Conservation (phyloP, 495 filamentous ascomycete genomes). For the Neurospora sp. region DNA sequence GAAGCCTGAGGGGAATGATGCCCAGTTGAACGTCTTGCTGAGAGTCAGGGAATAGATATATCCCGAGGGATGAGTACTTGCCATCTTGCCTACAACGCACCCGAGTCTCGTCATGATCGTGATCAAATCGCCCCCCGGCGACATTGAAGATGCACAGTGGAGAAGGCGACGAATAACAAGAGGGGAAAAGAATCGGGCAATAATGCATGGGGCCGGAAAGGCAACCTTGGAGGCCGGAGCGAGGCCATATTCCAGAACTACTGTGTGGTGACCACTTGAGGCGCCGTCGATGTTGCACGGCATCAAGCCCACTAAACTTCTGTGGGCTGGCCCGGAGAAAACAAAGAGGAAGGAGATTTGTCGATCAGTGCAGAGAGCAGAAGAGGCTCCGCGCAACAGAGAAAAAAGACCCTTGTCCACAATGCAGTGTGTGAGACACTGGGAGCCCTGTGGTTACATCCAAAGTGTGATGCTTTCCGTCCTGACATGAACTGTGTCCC, state of each 20-base stretch:
- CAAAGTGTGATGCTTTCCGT: not conserved
- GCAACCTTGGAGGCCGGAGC: not conserved
- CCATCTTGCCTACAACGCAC: not conserved
- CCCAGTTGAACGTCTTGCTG: not conserved
- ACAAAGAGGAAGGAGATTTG: not conserved
- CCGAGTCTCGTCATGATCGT: not conserved
- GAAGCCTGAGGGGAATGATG: not conserved
- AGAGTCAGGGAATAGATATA: not conserved
- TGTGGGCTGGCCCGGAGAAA: not conserved
- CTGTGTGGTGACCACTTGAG: not conserved
- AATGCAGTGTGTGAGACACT: not conserved
- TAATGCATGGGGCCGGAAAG: not conserved
- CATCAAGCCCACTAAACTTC: not conserved
- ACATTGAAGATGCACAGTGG: not conserved
- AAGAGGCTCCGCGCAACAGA: not conserved
- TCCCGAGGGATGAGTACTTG: not conserved
- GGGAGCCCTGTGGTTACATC: not conserved
- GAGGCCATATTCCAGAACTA: not conserved
- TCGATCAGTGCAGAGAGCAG: not conserved
- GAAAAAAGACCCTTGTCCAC: not conserved
- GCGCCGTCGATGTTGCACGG: not conserved
- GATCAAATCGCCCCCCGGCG: not conserved
- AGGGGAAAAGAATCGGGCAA: not conserved
- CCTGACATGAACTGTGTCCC: not conserved
- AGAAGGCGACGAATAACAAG: not conserved